phyloP scores from a whole-genome alignment of 305 asterid genomes.

The Rubia tinctorum region DNA sequence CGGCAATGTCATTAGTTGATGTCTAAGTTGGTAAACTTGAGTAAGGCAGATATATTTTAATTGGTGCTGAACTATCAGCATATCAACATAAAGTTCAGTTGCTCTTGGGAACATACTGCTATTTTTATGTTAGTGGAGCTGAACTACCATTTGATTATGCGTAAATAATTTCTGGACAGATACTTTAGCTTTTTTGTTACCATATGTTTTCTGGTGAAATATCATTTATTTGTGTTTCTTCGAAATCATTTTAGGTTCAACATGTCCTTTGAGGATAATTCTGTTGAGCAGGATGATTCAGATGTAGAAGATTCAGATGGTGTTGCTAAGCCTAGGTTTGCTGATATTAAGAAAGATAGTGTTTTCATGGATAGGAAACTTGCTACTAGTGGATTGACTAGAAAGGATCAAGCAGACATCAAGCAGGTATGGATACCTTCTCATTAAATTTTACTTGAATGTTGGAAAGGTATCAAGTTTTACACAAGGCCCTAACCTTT shows the following conservation, averaged over 20 bases:
- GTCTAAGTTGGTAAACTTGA: slow-evolving; percentile 12
- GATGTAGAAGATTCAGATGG: slow-evolving; percentile 44
- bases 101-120: not conserved
- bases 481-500: not conserved
- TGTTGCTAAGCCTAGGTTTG: slow-evolving; percentile 56
- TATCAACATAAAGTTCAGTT: not conserved
- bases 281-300: slow-evolving; percentile 42
- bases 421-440: slow-evolving; percentile 54
- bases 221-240: not conserved
- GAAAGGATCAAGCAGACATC: slow-evolving; percentile 68
- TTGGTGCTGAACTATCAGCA: not conserved
- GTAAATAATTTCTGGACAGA: not conserved
- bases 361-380: slow-evolving; percentile 86
- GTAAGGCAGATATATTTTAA: not conserved
- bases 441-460: not conserved
- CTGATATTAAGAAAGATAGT: slow-evolving; percentile 51
- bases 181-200: not conserved
- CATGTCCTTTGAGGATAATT: slow-evolving; percentile 51
- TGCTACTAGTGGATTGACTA: slow-evolving; percentile 94
- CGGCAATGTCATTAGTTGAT: not conserved
- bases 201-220: not conserved
- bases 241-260: slow-evolving; percentile 47
- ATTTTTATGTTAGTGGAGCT: not conserved
- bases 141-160: not conserved
- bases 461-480: no score